Evolutionary conservation across 2,329 filamentous ascomycete genomes (phyloP).

Genomic region (Fusarium sp.): DNA sequence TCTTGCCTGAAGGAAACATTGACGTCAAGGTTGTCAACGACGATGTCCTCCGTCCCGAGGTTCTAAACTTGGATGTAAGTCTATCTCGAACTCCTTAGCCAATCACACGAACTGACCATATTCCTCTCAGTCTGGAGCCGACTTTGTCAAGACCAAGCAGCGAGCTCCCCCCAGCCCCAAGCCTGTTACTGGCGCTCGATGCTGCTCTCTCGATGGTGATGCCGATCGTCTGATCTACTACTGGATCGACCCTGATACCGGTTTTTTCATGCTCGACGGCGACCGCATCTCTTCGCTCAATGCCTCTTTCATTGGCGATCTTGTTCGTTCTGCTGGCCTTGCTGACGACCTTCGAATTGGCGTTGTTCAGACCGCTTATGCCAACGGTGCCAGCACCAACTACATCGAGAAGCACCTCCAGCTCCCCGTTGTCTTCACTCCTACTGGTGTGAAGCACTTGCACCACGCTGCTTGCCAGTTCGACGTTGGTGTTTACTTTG

Average conservation of each 20-base stretch:
- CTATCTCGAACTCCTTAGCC: not conserved
- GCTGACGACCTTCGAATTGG: conserved; percentile 87
- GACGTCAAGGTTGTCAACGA: conserved; percentile 93
- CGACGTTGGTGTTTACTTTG: conserved; percentile 97
- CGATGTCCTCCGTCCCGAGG: conserved; percentile 89
- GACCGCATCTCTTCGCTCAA: conserved; percentile 96
- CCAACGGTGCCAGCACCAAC: conserved; percentile 93
- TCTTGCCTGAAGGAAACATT: conserved; percentile 78
- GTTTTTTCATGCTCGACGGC: conserved; percentile 93
- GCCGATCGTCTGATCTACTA: conserved; percentile 97
- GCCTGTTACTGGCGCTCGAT: conserved; percentile 79
- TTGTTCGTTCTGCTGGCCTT: conserved; percentile 83
- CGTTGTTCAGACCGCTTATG: conserved; percentile 97
- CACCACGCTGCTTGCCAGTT: conserved; percentile 97
- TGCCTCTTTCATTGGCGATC: conserved; percentile 92
- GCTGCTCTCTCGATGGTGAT: conserved; percentile 93
- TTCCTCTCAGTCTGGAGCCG: conserved; percentile 80
- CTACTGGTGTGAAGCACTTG: conserved; percentile 96
- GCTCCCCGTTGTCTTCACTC: conserved; percentile 91
- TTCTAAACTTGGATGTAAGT: conserved; percentile 86
- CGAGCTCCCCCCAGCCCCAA: conserved; percentile 87
- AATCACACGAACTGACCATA: conserved; percentile 18
- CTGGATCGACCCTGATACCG: conserved; percentile 83
- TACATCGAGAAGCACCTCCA: conserved; percentile 91
- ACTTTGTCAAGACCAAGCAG: conserved; percentile 98